A percentile compares a stretch with the other conserved stretches of the same genome.
phyloP scores from a whole-genome alignment of 306 rosid species.

The Lupinus albus region DNA sequence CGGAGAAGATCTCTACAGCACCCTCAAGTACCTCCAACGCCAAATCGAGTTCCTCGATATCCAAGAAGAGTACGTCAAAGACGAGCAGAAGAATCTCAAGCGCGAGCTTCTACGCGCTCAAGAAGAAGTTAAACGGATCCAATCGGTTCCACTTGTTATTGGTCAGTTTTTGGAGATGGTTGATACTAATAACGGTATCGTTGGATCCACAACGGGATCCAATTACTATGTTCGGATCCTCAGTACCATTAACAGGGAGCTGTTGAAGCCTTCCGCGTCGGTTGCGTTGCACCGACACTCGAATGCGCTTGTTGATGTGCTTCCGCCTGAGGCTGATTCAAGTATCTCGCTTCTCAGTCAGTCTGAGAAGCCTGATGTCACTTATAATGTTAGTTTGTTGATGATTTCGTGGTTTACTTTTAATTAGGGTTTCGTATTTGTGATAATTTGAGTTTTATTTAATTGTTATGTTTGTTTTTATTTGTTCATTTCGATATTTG shows the following conservation, averaged over 20 bases:
- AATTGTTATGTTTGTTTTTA: too few species aligned
- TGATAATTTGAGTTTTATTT: background rate
- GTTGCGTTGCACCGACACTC: conserved; percentile 98
- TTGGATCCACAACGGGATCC: conserved; percentile 98
- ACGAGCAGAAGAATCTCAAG: conserved; percentile 92
- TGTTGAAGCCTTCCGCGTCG: conserved; percentile 88
- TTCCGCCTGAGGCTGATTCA: conserved; percentile 98
- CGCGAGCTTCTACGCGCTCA: conserved; percentile 96
- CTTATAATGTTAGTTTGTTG: conserved; percentile 66
- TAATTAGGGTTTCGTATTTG: background rate
- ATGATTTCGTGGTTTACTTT: background rate
- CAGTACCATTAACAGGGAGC: conserved; percentile 93
- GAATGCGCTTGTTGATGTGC: conserved; percentile 92
- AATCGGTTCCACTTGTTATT: conserved; percentile 92
- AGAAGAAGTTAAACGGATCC: conserved; percentile 97
- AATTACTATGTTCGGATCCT: conserved; percentile 91
- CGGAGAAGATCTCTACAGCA: conserved; percentile 88
- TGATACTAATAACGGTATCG: conserved; percentile 90
- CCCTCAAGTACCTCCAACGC: conserved; percentile 71
- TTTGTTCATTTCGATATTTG: too few species aligned
- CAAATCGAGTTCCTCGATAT: conserved; percentile 91
- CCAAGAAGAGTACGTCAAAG: conserved; percentile 91
- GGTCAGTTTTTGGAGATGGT: conserved; percentile 99
- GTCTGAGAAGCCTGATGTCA: conserved; percentile 98
- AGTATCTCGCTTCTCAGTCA: conserved; percentile 96